Evolutionary conservation across 106 monocot genomes (phyloP), one percentile per base, ranked within the genome.

Genomic region (Ottelia alismoides): DNA sequence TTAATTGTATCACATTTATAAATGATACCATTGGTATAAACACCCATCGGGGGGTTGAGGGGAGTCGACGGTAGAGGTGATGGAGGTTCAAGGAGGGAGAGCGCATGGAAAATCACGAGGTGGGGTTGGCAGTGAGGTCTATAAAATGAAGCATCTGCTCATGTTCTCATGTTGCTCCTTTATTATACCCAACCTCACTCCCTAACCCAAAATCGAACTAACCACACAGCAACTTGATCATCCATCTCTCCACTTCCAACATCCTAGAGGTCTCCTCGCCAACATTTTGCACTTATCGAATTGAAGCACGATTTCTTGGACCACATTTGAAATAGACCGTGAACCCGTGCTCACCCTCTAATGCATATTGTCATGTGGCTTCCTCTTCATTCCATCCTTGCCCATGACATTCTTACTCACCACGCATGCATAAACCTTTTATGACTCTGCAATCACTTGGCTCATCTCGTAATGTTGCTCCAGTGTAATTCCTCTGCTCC

Each of bases 181-280:
- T n/a, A n/a, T n/a, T n/a, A n/a, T n/a, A n/a, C n/a, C n/a, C n/a
- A n/a, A n/a, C n/a, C n/a, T n/a, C n/a, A n/a, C n/a, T n/a, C n/a
- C n/a, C n/a, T n/a, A n/a, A n/a, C n/a, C n/a, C n/a, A n/a, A n/a
- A n/a, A n/a, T n/a, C n/a, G n/a, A n/a, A n/a, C n/a, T n/a, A n/a
- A n/a, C n/a, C n/a, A n/a, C n/a, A n/a, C n/a, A n/a, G n/a, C n/a
- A n/a, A n/a, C n/a, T n/a, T n/a, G n/a, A n/a, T n/a, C n/a, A n/a
- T n/a, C n/a, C n/a, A n/a, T n/a, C n/a, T 69, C 19, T 58, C 75
- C 0, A 75, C 64, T 27, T 69, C 69, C 35, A 75, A 69, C 57
- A 69, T 64, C 22, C 11, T 51, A 2, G 52, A 57, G 21, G 60
- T 22, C 62, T 48, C 50, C 23, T 64, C 63, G 14, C 45, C 54